Evolutionary conservation across 139 green algal species (phyloP).

Genomic region (Coelastrella sp.): DNA sequence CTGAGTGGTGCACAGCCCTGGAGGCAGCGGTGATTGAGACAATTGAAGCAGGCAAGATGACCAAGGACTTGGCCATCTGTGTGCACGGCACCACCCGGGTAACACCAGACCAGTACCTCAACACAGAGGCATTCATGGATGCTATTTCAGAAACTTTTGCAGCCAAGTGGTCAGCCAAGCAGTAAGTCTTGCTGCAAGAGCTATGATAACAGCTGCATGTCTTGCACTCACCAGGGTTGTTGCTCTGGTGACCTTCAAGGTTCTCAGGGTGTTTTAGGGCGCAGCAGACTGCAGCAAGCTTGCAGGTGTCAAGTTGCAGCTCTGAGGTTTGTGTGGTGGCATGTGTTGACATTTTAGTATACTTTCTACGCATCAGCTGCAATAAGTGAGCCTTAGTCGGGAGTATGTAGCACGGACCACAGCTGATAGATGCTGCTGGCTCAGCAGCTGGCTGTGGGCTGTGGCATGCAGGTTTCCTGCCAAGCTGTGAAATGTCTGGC

Average conservation of each 20-base stretch:
- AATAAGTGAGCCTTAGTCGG: too few relatives aligned
- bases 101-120: constrained; percentile 88
- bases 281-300: neutral
- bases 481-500: neutral
- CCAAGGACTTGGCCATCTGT: constrained; percentile 96
- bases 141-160: constrained; percentile 75
- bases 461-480: neutral
- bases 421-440: neutral
- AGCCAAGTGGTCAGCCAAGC: constrained; percentile 26
- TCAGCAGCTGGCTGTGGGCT: neutral
- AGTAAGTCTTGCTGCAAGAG: neutral
- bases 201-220: neutral
- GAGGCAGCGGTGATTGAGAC: constrained; percentile 91
- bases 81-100: constrained; percentile 84
- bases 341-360: neutral
- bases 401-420: neutral
- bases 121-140: constrained; percentile 96
- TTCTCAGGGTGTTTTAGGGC: neutral
- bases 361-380: too few relatives aligned
- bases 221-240: neutral
- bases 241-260: neutral
- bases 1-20: constrained; percentile 82
- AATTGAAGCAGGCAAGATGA: constrained; percentile 90
- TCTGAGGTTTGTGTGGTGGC: neutral
- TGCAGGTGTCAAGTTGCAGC: neutral